Percentiles rank a stretch among this genome's conserved stretches.
These are phyloP conservation scores for Aspergillus sp. DNA, from an alignment of 2,329 filamentous ascomycete genomes.

Conservation along the genomic window DNA sequence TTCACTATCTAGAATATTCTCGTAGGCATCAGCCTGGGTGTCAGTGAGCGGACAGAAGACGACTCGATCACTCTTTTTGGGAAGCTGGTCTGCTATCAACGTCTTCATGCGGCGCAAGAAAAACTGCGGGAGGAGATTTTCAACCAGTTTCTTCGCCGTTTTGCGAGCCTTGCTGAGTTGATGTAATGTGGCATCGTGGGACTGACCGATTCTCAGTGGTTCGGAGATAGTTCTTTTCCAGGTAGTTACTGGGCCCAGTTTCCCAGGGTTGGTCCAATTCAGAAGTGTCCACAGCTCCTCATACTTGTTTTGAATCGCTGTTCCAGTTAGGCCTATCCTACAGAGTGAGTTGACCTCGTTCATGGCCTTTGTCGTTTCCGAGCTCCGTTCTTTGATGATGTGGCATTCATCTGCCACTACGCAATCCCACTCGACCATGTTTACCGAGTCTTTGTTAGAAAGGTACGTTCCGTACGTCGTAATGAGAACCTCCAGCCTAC, in stretches of 20 bases:
- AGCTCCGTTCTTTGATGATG: slow-evolving; percentile 71
- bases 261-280: slow-evolving; percentile 91
- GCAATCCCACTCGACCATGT: slow-evolving; percentile 86
- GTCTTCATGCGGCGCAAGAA: slow-evolving; percentile 92
- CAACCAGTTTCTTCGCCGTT: slow-evolving; percentile 77
- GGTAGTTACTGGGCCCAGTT: slow-evolving; percentile 60
- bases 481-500: slow-evolving; percentile 82
- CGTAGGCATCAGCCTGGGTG: slow-evolving; percentile 75
- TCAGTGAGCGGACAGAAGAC: slow-evolving; percentile 91
- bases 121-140: slow-evolving; percentile 82
- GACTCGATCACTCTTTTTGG: slow-evolving; percentile 89
- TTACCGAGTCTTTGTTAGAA: slow-evolving; percentile 70
- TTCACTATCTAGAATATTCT: slow-evolving; percentile 71
- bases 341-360: slow-evolving; percentile 86
- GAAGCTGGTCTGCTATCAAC: slow-evolving; percentile 84
- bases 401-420: slow-evolving; percentile 95
- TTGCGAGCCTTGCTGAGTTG: slow-evolving; percentile 77
- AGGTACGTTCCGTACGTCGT: slow-evolving; percentile 89
- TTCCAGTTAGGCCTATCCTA: slow-evolving; percentile 87
- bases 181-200: slow-evolving; percentile 79
- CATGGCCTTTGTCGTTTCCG: slow-evolving; percentile 80
- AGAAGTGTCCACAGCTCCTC: slow-evolving; percentile 94
- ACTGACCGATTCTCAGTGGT: slow-evolving; percentile 81
- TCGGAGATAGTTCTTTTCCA: slow-evolving; percentile 77
- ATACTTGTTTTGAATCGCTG: slow-evolving; percentile 96